Evolutionary conservation across 371 early-diverging fungal species (phyloP).

Genomic region (Lichtheimia corymbifera): DNA sequence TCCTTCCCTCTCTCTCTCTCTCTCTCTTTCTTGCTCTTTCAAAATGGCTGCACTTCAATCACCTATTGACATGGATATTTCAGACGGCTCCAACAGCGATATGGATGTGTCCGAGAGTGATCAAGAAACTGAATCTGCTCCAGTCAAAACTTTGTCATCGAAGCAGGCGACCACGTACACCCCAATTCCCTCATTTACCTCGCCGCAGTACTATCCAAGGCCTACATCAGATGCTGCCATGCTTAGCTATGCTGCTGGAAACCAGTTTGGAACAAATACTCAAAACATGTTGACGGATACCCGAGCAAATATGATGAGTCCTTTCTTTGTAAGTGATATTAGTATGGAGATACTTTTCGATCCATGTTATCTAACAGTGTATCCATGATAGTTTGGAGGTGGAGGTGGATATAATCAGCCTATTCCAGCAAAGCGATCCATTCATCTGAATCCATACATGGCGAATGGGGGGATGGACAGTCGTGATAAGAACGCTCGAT

Average conservation of each 20-base stretch:
- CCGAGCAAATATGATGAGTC: too few relatives aligned
- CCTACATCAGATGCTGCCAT: background rate
- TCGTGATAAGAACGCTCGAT: background rate
- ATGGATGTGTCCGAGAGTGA: slow-evolving; percentile 12
- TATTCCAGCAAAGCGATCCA: background rate
- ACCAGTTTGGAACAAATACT: too few relatives aligned
- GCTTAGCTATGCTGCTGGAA: background rate
- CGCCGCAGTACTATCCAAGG: background rate
- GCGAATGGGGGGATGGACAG: background rate
- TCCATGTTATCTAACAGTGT: too few relatives aligned
- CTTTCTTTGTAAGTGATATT: too few relatives aligned
- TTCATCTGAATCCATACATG: background rate
- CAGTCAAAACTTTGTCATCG: too few relatives aligned
- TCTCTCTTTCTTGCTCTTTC: too few relatives aligned
- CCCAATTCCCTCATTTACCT: background rate
- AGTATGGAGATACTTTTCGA: too few relatives aligned
- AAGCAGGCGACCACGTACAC: slow-evolving; percentile 1
- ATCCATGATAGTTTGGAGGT: too few relatives aligned
- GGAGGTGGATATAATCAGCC: too few relatives aligned
- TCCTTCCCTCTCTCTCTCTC: too few relatives aligned
- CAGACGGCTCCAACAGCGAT: slow-evolving; percentile 18
- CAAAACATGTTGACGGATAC: too few relatives aligned
- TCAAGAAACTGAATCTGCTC: slow-evolving; percentile 1
- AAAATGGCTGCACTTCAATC: background rate
- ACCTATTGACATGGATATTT: slow-evolving; percentile 23